Percentiles rank a stretch among this genome's conserved stretches.
Conservation (phyloP, 2,329 filamentous ascomycete species). For the Colletotrichum tabaci region DNA sequence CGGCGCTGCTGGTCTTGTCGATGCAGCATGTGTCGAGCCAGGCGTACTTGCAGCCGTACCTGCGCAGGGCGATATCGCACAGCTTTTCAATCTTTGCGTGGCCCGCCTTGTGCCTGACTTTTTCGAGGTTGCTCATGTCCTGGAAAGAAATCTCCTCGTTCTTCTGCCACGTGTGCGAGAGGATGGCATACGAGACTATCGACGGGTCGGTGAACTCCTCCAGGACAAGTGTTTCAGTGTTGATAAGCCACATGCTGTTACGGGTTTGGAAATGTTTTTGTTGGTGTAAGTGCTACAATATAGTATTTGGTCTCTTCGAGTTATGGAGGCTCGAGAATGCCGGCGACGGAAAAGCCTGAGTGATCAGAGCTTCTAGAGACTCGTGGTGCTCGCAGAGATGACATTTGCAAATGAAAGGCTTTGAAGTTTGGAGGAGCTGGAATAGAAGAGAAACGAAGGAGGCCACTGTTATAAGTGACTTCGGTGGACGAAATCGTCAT, state of each 20-base stretch:
- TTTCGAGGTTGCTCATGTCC: slow-evolving; percentile 28
- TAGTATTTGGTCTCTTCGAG: no score
- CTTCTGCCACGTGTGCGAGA: slow-evolving; percentile 49
- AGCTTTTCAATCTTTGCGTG: slow-evolving; percentile 36
- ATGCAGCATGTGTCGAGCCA: slow-evolving; percentile 50
- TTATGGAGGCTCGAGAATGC: no score
- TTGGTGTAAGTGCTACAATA: no score
- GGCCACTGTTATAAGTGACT: background rate
- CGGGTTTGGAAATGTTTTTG: background rate
- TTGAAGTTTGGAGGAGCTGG: no score
- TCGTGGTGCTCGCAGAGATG: no score
- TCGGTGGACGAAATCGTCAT: no score
- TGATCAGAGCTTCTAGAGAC: no score
- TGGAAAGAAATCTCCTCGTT: slow-evolving; percentile 46
- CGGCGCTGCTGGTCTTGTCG: slow-evolving; percentile 47
- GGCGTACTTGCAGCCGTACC: slow-evolving; percentile 34
- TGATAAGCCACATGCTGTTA: slow-evolving; percentile 43
- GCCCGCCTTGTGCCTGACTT: slow-evolving; percentile 16
- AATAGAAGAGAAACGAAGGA: no score
- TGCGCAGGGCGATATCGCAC: slow-evolving; percentile 28
- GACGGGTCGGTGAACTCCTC: slow-evolving; percentile 42
- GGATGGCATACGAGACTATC: slow-evolving; percentile 45
- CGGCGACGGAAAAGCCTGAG: no score
- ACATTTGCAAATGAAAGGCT: no score
- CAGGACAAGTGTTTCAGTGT: slow-evolving; percentile 37